Percentiles rank a stretch among this genome's conserved stretches.
Conservation (phyloP, 805 yeast genomes). For the Candida khao-thaluensis region DNA sequence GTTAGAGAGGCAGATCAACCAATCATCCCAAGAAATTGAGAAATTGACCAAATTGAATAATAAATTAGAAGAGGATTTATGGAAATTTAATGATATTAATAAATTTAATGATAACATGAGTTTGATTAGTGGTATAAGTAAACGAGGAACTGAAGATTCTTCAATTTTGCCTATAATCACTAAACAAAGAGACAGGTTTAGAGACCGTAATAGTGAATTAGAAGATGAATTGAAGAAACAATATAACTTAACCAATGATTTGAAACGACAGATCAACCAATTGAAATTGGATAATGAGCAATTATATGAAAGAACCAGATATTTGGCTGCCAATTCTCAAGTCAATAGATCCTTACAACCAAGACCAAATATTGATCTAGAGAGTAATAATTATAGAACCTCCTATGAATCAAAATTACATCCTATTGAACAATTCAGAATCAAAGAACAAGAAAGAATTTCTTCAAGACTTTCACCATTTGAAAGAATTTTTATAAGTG, state of each 20-base stretch:
- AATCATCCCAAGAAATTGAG: slow-evolving; percentile 37
- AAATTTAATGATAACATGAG: slow-evolving; percentile 59
- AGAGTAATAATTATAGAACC: slow-evolving; percentile 53
- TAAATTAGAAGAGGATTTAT: slow-evolving; percentile 73
- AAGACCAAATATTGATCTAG: slow-evolving; percentile 46
- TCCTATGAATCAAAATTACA: slow-evolving; percentile 76
- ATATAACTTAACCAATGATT: slow-evolving; percentile 50
- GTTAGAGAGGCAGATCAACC: slow-evolving; percentile 39
- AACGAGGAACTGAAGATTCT: slow-evolving; percentile 14
- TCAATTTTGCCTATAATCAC: slow-evolving; percentile 82
- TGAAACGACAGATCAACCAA: slow-evolving; percentile 60
- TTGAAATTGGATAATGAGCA: slow-evolving; percentile 75
- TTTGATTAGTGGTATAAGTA: slow-evolving; percentile 55
- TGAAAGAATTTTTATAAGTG: slow-evolving; percentile 72
- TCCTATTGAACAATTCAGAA: slow-evolving; percentile 80
- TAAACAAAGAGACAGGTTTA: slow-evolving; percentile 91
- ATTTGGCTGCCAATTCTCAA: slow-evolving; percentile 49
- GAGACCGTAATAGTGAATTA: slow-evolving; percentile 75
- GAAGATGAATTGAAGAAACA: slow-evolving; percentile 76
- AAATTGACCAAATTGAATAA: slow-evolving; percentile 48
- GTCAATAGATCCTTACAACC: slow-evolving; percentile 25
- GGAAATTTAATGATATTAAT: slow-evolving; percentile 49
- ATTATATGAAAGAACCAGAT: slow-evolving; percentile 75
- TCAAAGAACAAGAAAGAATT: slow-evolving; percentile 73
- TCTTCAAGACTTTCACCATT: slow-evolving; percentile 69